Evolutionary conservation across 441 rosid genomes (phyloP).

Genomic region (Corymbia calophylla): DNA sequence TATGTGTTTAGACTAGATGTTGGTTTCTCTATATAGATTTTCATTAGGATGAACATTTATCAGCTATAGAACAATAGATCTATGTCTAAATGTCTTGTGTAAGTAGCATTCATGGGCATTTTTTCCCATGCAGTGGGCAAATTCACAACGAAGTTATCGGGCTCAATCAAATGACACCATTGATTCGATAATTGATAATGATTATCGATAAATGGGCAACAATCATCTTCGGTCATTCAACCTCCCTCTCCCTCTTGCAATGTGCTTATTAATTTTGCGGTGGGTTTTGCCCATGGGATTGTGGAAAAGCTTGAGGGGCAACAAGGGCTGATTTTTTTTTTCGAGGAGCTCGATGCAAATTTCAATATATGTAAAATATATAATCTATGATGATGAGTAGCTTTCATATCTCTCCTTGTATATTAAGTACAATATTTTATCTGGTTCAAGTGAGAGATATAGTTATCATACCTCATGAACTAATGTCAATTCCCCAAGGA

Average conservation of each 20-base stretch:
- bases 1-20: background rate
- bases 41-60: background rate
- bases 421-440: background rate
- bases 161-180: background rate
- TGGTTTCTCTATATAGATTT: background rate
- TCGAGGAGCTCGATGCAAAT: background rate
- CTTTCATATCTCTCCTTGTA: background rate
- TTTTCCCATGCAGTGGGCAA: background rate
- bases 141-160: background rate
- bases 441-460: background rate
- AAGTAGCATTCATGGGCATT: background rate
- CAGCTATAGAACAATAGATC: background rate
- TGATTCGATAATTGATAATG: background rate
- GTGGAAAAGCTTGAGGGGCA: background rate
- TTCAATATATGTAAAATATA: background rate
- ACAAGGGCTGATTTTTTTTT: rapidly evolving
- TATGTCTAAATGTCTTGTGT: background rate
- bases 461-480: background rate
- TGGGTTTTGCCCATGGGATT: background rate
- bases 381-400: background rate
- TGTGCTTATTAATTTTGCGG: background rate
- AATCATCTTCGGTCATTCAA: background rate
- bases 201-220: background rate
- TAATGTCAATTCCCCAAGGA: background rate
- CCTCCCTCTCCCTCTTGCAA: no score